Evolutionary conservation across 148 eudicot species (phyloP).

Genomic region (Chenopodium berlandieri): DNA sequence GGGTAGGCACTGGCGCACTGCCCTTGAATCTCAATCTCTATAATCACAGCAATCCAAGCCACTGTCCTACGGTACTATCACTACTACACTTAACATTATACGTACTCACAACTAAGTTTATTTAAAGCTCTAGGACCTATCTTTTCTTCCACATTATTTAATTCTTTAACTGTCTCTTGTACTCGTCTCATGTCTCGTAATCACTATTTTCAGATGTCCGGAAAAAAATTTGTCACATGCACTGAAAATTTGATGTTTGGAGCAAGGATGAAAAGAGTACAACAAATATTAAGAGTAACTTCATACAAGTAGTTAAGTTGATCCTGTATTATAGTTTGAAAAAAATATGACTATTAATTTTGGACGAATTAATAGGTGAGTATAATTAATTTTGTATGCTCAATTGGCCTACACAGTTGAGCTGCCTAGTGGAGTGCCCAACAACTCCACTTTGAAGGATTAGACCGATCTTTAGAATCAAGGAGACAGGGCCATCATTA

Average conservation of each 20-base stretch:
- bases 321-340: no score
- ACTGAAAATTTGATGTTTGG: no score
- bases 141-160: background rate
- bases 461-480: constrained; percentile 10
- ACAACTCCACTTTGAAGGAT: constrained; percentile 25
- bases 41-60: background rate
- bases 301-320: no score
- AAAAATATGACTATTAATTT: no score
- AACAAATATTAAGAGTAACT: no score
- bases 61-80: no score
- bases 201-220: no score
- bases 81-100: background rate
- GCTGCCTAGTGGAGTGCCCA: constrained; percentile 24
- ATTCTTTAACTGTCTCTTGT: background rate
- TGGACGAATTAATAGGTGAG: no score
- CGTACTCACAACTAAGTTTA: background rate
- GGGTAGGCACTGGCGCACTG: constrained; percentile 21
- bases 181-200: background rate
- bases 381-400: background rate
- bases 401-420: background rate
- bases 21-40: constrained; percentile 20
- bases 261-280: no score
- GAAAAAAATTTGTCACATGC: no score
- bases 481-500: constrained; percentile 17
- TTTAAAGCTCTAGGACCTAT: constrained; percentile 2